phyloP scores from a whole-genome alignment of 495 filamentous ascomycete species.

The Stereocaulon alpinum region DNA sequence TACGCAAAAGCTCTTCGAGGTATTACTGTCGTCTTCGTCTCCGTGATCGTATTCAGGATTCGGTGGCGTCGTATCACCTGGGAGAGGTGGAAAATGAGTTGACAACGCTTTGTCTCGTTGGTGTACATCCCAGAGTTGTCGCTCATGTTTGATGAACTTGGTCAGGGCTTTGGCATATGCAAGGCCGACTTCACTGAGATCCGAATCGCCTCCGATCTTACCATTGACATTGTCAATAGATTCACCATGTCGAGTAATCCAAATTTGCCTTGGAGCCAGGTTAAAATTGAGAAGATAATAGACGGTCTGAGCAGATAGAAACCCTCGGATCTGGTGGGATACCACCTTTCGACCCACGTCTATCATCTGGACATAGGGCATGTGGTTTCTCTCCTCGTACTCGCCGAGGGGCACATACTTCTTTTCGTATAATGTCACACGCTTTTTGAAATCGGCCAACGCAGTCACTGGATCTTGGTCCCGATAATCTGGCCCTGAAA shows the following conservation, averaged over 20 bases:
- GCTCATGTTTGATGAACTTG: conserved; percentile 65
- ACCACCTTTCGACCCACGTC: conserved; percentile 93
- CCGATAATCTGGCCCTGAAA: conserved; percentile 94
- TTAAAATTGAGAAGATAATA: conserved; percentile 96
- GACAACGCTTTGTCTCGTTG: conserved; percentile 62
- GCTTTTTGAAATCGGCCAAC: conserved; percentile 82
- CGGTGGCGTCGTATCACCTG: conserved; percentile 86
- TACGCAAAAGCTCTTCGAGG: conserved; percentile 86
- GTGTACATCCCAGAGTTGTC: conserved; percentile 63
- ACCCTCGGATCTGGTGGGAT: conserved; percentile 79
- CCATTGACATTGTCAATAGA: conserved; percentile 68
- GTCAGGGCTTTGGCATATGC: conserved; percentile 63
- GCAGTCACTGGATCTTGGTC: conserved; percentile 78
- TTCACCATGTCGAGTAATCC: conserved; percentile 92
- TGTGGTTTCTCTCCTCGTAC: conserved; percentile 76
- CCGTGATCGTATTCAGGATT: conserved; percentile 64
- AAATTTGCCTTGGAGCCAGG: conserved; percentile 86
- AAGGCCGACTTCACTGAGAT: conserved; percentile 63
- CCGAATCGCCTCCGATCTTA: conserved; percentile 77
- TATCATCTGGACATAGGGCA: conserved; percentile 95
- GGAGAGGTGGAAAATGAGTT: conserved; percentile 66
- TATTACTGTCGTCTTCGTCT: conserved; percentile 37
- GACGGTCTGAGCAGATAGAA: conserved; percentile 79
- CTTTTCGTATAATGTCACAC: conserved; percentile 86
- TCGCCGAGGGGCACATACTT: conserved; percentile 86